Percentiles rank a stretch among this genome's conserved stretches.
Evolutionary conservation across 768 basidiomycete species (phyloP).

Genomic region (Trametes coccinea): DNA sequence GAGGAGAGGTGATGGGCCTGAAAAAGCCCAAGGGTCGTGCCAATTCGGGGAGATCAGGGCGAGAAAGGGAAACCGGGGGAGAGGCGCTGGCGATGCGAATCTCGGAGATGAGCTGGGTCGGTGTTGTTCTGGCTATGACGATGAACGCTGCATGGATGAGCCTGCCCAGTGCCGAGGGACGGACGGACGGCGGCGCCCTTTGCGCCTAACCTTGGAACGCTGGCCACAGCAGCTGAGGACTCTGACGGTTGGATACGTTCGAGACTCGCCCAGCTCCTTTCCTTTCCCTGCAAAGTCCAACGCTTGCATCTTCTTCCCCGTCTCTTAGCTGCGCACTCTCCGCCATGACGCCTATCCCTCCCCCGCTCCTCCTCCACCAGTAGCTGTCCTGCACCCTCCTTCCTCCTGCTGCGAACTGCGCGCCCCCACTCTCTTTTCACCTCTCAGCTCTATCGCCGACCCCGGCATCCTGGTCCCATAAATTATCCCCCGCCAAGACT

Average conservation of each 20-base stretch:
- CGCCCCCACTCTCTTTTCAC: slow-evolving; percentile 1
- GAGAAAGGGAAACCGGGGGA: not conserved
- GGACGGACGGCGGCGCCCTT: too few species aligned
- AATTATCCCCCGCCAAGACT: slow-evolving; percentile 3
- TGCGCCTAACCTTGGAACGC: not conserved
- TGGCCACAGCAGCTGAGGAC: not conserved
- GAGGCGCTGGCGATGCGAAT: too few species aligned
- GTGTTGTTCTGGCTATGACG: too few species aligned
- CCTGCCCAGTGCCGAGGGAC: too few species aligned
- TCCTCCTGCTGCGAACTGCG: not conserved
- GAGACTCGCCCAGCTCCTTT: not conserved
- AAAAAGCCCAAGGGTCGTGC: not conserved
- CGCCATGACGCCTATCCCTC: slow-evolving; percentile 3
- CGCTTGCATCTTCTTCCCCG: not conserved
- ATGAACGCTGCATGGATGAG: too few species aligned
- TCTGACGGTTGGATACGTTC: not conserved
- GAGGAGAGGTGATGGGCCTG: not conserved
- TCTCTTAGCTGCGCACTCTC: not conserved
- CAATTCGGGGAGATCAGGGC: not conserved
- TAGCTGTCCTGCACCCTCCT: not conserved
- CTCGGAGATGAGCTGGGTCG: too few species aligned
- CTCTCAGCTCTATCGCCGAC: not conserved
- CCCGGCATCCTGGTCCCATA: too few species aligned
- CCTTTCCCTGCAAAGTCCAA: not conserved
- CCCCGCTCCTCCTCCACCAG: not conserved